phyloP scores from a whole-genome alignment of 345 rosid species.

The Cardamine resedifolia region DNA sequence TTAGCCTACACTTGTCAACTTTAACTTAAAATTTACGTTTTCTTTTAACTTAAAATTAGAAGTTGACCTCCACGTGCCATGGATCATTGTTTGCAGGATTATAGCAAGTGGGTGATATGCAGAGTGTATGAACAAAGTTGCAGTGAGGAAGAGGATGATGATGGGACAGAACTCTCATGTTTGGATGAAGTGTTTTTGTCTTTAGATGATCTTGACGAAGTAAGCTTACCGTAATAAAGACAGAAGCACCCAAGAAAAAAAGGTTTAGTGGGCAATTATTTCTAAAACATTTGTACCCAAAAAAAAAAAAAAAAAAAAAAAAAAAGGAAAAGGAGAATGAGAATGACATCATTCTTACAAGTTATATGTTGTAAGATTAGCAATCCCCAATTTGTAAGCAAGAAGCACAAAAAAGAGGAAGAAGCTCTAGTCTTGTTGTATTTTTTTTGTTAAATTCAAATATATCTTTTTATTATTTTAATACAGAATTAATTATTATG shows the following conservation, averaged over 20 bases:
- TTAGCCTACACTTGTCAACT: not conserved
- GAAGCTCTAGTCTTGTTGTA: conserved; percentile 26
- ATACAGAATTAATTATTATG: not conserved
- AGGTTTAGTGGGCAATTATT: conserved; percentile 40
- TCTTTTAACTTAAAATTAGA: not conserved
- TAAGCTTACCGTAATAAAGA: conserved; percentile 61
- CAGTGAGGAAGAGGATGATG: conserved; percentile 46
- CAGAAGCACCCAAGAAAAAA: conserved; percentile 32
- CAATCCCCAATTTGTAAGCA: conserved; percentile 25
- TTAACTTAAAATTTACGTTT: not conserved
- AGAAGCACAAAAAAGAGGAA: conserved; percentile 18
- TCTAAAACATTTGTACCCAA: conserved; percentile 33
- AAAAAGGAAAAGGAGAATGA: conserved; percentile 11
- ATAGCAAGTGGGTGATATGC: conserved; percentile 85
- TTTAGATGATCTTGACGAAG: conserved; percentile 90
- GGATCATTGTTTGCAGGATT: conserved; percentile 52
- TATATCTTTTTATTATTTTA: conserved; percentile 8
- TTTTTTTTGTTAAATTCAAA: conserved; percentile 19
- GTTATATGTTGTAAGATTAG: conserved; percentile 37
- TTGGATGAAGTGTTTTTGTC: conserved; percentile 94
- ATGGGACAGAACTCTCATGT: conserved; percentile 77
- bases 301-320: conserved; percentile 4
- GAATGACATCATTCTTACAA: conserved; percentile 39
- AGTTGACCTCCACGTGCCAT: conserved; percentile 30
- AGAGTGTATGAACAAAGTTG: conserved; percentile 67